Conservation (phyloP, 228 moss, liverwort and hornwort species). For the Sphagnum fallax region DNA sequence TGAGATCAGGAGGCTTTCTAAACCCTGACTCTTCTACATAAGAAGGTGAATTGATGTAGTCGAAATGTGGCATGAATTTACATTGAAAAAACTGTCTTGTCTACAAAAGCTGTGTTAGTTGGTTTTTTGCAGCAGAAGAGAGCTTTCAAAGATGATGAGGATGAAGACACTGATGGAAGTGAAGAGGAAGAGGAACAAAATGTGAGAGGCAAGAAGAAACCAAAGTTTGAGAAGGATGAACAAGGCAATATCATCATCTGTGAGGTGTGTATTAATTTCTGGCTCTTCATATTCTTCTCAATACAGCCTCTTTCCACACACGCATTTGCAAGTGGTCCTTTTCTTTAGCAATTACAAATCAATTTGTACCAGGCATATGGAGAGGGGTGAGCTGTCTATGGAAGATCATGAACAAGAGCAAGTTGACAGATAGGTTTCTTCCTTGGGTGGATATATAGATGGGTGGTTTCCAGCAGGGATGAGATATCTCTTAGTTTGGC, state of each 20-base stretch:
- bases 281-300: background rate
- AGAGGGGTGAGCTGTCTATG: too few species aligned
- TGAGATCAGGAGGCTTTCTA: too few species aligned
- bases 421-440: too few species aligned
- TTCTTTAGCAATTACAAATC: too few species aligned
- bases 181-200: constrained; percentile 27
- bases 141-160: constrained; percentile 5
- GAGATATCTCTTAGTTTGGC: too few species aligned
- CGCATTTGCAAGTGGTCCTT: too few species aligned
- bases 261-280: constrained; percentile 30
- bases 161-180: constrained; percentile 13
- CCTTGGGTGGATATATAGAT: too few species aligned
- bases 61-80: background rate
- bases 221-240: constrained; percentile 27
- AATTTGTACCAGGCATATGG: too few species aligned
- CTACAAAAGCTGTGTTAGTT: background rate
- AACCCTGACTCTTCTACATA: too few species aligned
- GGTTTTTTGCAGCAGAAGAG: constrained; percentile 14
- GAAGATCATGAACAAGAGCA: too few species aligned
- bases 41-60: too few species aligned
- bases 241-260: constrained; percentile 42
- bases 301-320: background rate
- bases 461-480: too few species aligned
- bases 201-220: constrained; percentile 8
- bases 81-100: background rate